Evolutionary conservation across 768 basidiomycete species (phyloP), one percentile per base, ranked within the genome.

Genomic region (Tephrocybe sp.): DNA sequence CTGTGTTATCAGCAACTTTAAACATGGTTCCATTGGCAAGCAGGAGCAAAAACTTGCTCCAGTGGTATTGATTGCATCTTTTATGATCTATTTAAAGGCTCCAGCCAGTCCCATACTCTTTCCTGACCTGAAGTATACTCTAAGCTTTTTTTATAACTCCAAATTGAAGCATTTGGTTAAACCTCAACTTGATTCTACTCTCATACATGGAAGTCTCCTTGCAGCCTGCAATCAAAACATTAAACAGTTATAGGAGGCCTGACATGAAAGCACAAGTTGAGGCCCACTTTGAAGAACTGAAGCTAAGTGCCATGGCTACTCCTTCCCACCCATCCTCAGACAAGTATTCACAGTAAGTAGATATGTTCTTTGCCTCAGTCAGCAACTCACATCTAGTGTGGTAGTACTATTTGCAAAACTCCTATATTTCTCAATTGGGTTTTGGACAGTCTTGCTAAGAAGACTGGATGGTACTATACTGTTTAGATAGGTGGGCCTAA

Each of bases 401-500:
- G n/a, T n/a, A n/a, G n/a, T n/a, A n/a, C n/a, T n/a, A n/a, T n/a
- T n/a, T n/a, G n/a, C n/a, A n/a, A n/a, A n/a, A 37, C 18, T 15
- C 20, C 49, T n/a, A 11, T 4, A 14, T 36, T 26, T 17, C 21
- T 51, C 12, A 34, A 34, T 30, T 33, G 37, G 6, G 17, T 45
- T 17, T 42, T 51, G 3, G 20, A 26, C 11, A 24, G 33, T 24
- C 37, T 51, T 8, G 4, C 5, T 7, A 8, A 38, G 7, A 42
- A 28, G 28, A 52, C 45, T 14, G 51, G 51, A 20, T 52, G 30
- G 28, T 5, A 5, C 28, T 30, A 5, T 30, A 30, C 28, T 11
- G 28, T 30, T 30, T 30, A 5, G 28, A 52, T 52, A 44, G 51
- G 51, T 34, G 51, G 51, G n/a, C 51, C 51, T 3, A 44, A 52